Conservation (phyloP, 169 alveolate genomes). For the Cryptosporidium parvum region DNA sequence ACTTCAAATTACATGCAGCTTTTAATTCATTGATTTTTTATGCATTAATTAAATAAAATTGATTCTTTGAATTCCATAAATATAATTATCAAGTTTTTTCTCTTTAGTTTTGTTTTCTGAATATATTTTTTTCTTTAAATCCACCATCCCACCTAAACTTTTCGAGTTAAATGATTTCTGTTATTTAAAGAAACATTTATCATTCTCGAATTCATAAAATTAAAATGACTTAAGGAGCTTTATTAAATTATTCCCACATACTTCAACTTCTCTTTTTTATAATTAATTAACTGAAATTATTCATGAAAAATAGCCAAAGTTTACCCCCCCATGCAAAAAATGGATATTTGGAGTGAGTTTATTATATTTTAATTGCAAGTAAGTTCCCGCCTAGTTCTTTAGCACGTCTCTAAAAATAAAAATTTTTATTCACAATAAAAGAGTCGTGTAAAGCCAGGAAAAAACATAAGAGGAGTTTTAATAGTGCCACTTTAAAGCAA, state of each 20-base stretch:
- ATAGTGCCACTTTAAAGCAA: neutral
- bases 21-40: too few species aligned
- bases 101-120: too few species aligned
- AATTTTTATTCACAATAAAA: slow-evolving; percentile 19
- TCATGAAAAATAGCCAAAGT: neutral
- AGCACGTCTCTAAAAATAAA: slow-evolving; percentile 23
- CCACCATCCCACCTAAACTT: neutral
- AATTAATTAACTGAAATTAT: neutral
- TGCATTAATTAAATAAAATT: too few species aligned
- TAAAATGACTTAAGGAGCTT: neutral
- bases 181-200: too few species aligned
- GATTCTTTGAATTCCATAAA: too few species aligned
- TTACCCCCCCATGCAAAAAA: slow-evolving; percentile 6
- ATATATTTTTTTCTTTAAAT: too few species aligned
- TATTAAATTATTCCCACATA: neutral
- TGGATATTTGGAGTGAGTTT: neutral
- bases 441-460: slow-evolving; percentile 13
- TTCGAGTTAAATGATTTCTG: neutral
- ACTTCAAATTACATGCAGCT: neutral
- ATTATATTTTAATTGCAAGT: neutral
- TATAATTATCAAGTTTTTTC: neutral
- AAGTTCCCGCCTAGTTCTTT: slow-evolving; percentile 10
- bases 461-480: slow-evolving; percentile 13
- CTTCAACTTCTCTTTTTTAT: neutral
- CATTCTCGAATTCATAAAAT: too few species aligned